Percentiles rank a stretch among this genome's conserved stretches.
phyloP scores from a whole-genome alignment of 2,329 filamentous ascomycete genomes.

The Alternaria brassicae region DNA sequence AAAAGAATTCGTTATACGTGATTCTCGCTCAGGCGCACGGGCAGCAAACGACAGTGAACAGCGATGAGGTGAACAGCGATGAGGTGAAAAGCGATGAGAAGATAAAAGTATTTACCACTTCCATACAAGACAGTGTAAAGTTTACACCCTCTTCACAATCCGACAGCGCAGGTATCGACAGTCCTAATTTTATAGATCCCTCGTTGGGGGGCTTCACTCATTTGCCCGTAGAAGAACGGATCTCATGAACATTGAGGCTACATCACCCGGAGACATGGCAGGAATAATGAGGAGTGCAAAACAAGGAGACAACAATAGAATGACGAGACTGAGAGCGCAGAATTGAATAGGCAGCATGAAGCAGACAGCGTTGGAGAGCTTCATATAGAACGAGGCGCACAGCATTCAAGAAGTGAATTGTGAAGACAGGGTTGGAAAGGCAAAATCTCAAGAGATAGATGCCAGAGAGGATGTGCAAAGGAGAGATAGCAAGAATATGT shows the following conservation, averaged over 20 bases:
- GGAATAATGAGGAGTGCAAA: background rate
- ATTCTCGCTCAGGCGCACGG: background rate
- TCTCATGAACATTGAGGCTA: background rate
- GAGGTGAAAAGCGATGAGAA: background rate
- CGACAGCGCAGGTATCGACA: background rate
- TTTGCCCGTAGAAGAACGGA: background rate
- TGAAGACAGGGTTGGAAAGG: background rate
- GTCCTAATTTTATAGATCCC: background rate
- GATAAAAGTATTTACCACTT: background rate
- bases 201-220: background rate
- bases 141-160: too few relatives aligned
- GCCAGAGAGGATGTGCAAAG: background rate
- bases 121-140: background rate
- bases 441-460: background rate
- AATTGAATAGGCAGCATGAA: background rate
- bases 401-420: background rate
- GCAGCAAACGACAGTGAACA: background rate
- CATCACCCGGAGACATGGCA: background rate
- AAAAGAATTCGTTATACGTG: too few relatives aligned
- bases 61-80: background rate
- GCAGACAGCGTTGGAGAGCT: background rate
- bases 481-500: background rate
- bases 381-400: background rate
- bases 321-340: background rate
- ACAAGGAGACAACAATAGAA: background rate